Conservation (phyloP, 2,329 filamentous ascomycete species). For the Trichoderma sp. region DNA sequence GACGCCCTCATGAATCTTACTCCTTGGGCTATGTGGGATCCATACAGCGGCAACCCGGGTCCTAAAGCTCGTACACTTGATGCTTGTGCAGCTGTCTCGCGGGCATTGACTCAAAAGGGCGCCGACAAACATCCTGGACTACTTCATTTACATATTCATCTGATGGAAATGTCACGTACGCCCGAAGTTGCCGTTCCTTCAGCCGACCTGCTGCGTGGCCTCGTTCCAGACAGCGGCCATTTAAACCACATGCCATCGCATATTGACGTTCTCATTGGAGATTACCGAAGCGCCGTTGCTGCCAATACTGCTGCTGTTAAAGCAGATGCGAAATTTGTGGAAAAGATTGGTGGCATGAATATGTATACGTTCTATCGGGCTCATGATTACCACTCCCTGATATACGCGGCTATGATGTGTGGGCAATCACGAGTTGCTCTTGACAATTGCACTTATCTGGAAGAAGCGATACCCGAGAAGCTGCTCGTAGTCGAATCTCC, state of each 20-base stretch:
- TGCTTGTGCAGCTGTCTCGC: not conserved
- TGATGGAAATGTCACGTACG: slow-evolving; percentile 68
- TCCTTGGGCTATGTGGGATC: slow-evolving; percentile 3
- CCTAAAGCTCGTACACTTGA: not conserved
- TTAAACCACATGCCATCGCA: slow-evolving; percentile 38
- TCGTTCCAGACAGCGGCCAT: slow-evolving; percentile 67
- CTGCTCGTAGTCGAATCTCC: not conserved
- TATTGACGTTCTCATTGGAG: not conserved
- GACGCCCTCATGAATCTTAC: slow-evolving; percentile 10
- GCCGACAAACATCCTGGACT: not conserved
- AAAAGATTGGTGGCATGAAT: not conserved
- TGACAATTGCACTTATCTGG: not conserved
- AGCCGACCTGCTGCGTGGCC: slow-evolving; percentile 59
- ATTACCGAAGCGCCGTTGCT: not conserved
- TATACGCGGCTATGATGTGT: not conserved
- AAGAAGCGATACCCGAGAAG: not conserved
- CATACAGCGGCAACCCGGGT: not conserved
- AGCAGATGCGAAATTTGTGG: not conserved
- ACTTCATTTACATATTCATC: slow-evolving; percentile 27
- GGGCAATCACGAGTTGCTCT: not conserved
- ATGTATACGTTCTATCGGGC: not conserved
- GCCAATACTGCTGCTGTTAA: not conserved
- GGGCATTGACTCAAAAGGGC: not conserved
- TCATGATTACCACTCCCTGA: not conserved
- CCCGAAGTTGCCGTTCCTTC: slow-evolving; percentile 60